Base-by-base conservation (phyloP, 345 rosid species). In the Lumnitzera racemosa region DNA sequence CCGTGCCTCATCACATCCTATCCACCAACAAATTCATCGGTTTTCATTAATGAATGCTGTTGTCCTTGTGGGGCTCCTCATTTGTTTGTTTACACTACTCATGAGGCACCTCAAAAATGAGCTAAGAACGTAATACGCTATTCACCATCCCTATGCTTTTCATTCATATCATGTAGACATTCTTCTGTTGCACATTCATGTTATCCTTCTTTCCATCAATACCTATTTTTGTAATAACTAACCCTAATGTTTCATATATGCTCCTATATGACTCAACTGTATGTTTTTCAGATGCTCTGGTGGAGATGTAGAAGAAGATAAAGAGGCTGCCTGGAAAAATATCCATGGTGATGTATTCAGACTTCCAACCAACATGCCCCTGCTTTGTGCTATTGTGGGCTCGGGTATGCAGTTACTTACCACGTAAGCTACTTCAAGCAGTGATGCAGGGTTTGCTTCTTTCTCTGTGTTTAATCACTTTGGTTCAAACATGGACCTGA, bases 311-410 rank as follows among this genome's bases (percentile, higher is more conserved):
- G 96, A 83, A 70, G 98, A 88, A 47, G 84, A 79, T 66, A 81
- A 65, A 56, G 98, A 87, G 61, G 82, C 83, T 51, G 86, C 86
- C 17, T 84, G 95, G 98, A 91, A 89, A 71, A 78, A 81, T 59
- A 31, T 86, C 63, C 91, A 81, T 56, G 86, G 82, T 23, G 96
- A 91, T 56, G 96, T 83, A 47, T 87, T 91, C 62, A 66, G 88
- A 73, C 61, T 48, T 57, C 96, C 98, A 50, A 75, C 16, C 53
- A 81, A 87, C 60, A 64, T 85, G 70, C 55, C 90, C 48, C 72
- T 87, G 80, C 85, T 91, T 50, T 83, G 79, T 68, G 92, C 92
- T 41, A 64, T 85, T 70, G 64, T 91, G 69, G 98, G 96, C 50
- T 58, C 77, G 20, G 98, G 98, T 50, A 74, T 82, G 71, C 98